Base-by-base conservation (phyloP, 75 land plant species). In the Selaginella moellendorffii region DNA sequence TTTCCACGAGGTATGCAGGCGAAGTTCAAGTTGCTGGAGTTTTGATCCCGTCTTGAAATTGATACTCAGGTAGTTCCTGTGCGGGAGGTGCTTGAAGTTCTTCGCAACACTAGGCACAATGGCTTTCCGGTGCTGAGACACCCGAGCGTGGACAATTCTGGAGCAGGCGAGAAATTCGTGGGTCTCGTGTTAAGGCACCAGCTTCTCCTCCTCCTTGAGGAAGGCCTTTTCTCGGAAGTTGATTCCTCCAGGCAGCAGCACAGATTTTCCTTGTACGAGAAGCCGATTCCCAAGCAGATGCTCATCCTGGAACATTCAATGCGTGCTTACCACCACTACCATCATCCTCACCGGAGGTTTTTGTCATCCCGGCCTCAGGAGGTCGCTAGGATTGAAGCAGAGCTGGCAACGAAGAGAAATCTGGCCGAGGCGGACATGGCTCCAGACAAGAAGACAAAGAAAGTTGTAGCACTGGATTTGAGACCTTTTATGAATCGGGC, bases 311-410 rank as follows among this genome's bases (percentile, higher is more conserved):
- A 77, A 29, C 61, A 68, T 64, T 65, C 67, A 63, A 77, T 77
- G 79, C 79, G 70, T 23, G 77, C 69, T 24, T 77, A 77, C 30
- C 79, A 77, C 31, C 77, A 74, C 52, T 63, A 51, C 27, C 79
- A 77, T 29, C 21, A 74, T 54, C 78, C 79, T 46, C 71, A 74
- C 61, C 62, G 68, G 25, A 31, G 79, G 63, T 77, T 65, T 36
- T 24, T 77, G 1, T 68, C 79, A 10, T 77, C 79, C 30, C 53
- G 77, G 9, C 71, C 79, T n/a, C 77, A 77, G 54, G 79, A 61
- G 9, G 46, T 36, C 14, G 14, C 5, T 14, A 14, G 46, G 5
- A 36, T 36, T 5, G 46, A 36, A 14, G n/a, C n/a, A n/a, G n/a
- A n/a, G n/a, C n/a, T n/a, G n/a, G n/a, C n/a, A n/a, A n/a, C n/a